Base-by-base conservation (phyloP, 805 yeast species). In the Lipomyces mesembrius region DNA sequence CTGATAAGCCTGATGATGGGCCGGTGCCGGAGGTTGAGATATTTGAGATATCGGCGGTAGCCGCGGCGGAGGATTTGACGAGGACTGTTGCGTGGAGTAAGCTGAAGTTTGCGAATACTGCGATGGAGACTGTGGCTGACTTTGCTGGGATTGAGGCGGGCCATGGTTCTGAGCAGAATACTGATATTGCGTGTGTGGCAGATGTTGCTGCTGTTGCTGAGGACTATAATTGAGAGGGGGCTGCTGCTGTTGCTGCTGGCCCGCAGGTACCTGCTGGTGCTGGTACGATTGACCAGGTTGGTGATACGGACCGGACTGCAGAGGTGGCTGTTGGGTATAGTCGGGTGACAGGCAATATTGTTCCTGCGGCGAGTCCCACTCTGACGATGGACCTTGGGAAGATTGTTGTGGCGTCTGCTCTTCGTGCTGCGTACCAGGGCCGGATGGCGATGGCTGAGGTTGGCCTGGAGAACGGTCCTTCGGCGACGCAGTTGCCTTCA, bases 21-120 rank as follows among this genome's bases (percentile, higher is more conserved):
- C 34, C 32, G 32, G 63, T 8, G 53, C 39, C 17, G 62, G 60
- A n/a, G 61, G 61, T 34, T 60, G 63, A 14, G 64, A 55, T 14
- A 65, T 8, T 12, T 66, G 69, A 8, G 69, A 66, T 7, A 66
- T 66, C n/a, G 69, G 69, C 3, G 69, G 69, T 35, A 66, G 37
- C 3, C 65, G 60, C 8, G 62, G 52, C 17, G 51, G 57, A 17
- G 34, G 29, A 9, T 29, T 27, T 14, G 43, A 22, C 8, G 57
- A 32, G 22, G 46, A 12, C 14, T 22, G 57, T 29, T 52, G 59
- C 37, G 49, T 51, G 11, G 64, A 56, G n/a, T 22, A 32, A 17
- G 60, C 17, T 27, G 27, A 56, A 17, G 9, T 52, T 43, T 57
- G 51, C 43, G 54, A 56, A 12, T 54, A 39, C 35, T 57, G 43